These are phyloP conservation scores for Phialophora macrospora DNA, from an alignment of 2,329 filamentous ascomycete species.

Conservation along the genomic window DNA sequence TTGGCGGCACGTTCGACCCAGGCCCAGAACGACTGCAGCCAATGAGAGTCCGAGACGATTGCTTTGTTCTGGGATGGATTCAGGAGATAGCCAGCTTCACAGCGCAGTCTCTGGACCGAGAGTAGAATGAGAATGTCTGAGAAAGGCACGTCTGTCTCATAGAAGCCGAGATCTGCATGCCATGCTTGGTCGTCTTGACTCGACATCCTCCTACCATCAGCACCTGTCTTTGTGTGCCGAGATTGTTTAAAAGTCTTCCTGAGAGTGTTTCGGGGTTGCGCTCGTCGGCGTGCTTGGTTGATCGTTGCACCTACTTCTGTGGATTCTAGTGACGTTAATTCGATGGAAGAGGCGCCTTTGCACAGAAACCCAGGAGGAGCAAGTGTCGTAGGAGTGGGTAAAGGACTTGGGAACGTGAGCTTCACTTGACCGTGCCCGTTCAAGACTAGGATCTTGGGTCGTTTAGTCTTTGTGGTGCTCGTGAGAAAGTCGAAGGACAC, in stretches of 20 bases:
- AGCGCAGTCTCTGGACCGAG: conserved; percentile 56
- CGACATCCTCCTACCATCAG: conserved; percentile 27
- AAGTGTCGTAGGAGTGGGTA: conserved; percentile 28
- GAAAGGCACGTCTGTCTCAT: conserved; percentile 42
- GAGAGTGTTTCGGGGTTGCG: conserved; percentile 30
- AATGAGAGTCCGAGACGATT: conserved; percentile 61
- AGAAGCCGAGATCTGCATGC: conserved; percentile 33
- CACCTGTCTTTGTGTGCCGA: conserved; percentile 25
- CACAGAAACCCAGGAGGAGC: conserved; percentile 29
- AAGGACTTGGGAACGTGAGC: conserved; percentile 47
- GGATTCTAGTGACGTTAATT: not conserved
- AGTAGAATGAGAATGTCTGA: conserved; percentile 49
- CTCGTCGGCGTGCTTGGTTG: conserved; percentile 25
- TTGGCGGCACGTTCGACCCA: conserved; percentile 58
- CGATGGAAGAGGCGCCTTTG: conserved; percentile 22
- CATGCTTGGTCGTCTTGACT: conserved; percentile 33
- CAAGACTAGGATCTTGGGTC: conserved; percentile 59
- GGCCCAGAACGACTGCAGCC: conserved; percentile 64
- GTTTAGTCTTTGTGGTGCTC: conserved; percentile 49
- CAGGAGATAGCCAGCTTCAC: conserved; percentile 60
- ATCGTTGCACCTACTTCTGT: conserved; percentile 11
- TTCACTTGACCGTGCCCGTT: conserved; percentile 58
- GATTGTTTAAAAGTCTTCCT: conserved; percentile 30
- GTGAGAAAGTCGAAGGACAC: conserved; percentile 67
- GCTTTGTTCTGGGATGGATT: conserved; percentile 60